These are phyloP conservation scores for Podospora pseudopauciseta DNA, from an alignment of 495 filamentous ascomycete species.

Conservation along the genomic window DNA sequence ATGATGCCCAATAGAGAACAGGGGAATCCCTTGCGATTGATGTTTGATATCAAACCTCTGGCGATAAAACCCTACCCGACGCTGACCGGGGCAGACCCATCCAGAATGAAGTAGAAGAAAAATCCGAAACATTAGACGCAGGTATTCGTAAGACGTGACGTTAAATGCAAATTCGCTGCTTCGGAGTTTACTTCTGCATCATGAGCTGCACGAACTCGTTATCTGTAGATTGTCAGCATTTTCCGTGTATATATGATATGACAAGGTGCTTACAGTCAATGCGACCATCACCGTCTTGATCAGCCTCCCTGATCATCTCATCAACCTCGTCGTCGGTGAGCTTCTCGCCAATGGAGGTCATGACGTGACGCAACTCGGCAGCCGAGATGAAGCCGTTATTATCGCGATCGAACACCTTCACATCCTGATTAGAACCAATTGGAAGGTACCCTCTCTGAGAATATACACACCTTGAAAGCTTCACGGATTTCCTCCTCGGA, in stretches of 20 bases:
- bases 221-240: conserved; percentile 58
- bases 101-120: conserved; percentile 24
- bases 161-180: conserved; percentile 6
- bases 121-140: conserved; percentile 22
- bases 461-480: conserved; percentile 50
- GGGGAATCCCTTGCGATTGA: conserved; percentile 17
- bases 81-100: conserved; percentile 20
- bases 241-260: background rate
- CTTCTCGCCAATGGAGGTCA: conserved; percentile 99
- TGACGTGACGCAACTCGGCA: conserved; percentile 95
- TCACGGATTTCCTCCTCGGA: conserved; percentile 99
- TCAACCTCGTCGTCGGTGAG: conserved; percentile 99
- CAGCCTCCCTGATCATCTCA: conserved; percentile 99
- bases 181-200: conserved; percentile 91
- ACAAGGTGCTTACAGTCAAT: conserved; percentile 75
- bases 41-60: conserved; percentile 19
- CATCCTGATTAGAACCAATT: conserved; percentile 1
- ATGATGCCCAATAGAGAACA: conserved; percentile 14
- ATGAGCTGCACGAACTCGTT: conserved; percentile 99
- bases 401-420: conserved; percentile 95
- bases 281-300: conserved; percentile 93
- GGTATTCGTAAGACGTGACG: conserved; percentile 14
- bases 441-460: no score
- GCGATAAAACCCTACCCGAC: conserved; percentile 14
- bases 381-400: conserved; percentile 99